These are phyloP conservation scores for Claviceps humidiphila DNA, from an alignment of 2,329 filamentous ascomycete species.

Conservation along the genomic window DNA sequence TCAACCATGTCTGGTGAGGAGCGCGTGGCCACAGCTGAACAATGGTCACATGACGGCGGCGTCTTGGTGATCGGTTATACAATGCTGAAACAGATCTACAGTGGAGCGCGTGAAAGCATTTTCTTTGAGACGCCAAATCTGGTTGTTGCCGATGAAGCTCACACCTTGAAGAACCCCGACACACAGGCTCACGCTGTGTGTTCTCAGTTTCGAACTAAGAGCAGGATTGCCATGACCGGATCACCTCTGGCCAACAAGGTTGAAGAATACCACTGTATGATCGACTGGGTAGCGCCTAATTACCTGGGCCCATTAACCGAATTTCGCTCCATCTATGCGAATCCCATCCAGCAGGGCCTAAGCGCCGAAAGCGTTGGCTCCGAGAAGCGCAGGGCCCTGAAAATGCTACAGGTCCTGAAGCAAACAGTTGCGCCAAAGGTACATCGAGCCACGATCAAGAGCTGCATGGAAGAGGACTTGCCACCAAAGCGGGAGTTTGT, in stretches of 20 bases:
- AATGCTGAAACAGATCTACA: constrained; percentile 40
- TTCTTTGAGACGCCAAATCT: constrained; percentile 53
- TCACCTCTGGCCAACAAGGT: constrained; percentile 79
- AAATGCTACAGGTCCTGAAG: constrained; percentile 58
- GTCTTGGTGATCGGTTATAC: constrained; percentile 65
- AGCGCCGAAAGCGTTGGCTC: constrained; percentile 44
- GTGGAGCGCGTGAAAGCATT: constrained; percentile 25
- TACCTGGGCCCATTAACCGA: constrained; percentile 58
- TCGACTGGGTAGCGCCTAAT: constrained; percentile 71
- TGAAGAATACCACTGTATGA: constrained; percentile 72
- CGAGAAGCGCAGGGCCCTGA: constrained; percentile 47
- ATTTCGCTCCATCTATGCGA: constrained; percentile 57
- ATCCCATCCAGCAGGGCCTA: constrained; percentile 61
- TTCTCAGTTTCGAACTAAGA: constrained; percentile 48
- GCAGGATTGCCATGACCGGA: constrained; percentile 72
- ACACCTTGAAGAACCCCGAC: constrained; percentile 56
- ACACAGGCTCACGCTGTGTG: constrained; percentile 41
- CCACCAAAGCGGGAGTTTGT: constrained; percentile 73
- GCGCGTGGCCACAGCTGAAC: constrained; percentile 32
- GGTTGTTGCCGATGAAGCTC: constrained; percentile 76
- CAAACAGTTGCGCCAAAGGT: constrained; percentile 64
- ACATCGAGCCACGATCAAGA: constrained; percentile 54
- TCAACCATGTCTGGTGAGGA: constrained; percentile 19
- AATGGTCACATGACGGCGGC: constrained; percentile 55
- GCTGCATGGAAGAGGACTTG: constrained; percentile 50